phyloP scores from a whole-genome alignment of 2,329 filamentous ascomycete genomes.

The Pseudogymnoascus destructans region DNA sequence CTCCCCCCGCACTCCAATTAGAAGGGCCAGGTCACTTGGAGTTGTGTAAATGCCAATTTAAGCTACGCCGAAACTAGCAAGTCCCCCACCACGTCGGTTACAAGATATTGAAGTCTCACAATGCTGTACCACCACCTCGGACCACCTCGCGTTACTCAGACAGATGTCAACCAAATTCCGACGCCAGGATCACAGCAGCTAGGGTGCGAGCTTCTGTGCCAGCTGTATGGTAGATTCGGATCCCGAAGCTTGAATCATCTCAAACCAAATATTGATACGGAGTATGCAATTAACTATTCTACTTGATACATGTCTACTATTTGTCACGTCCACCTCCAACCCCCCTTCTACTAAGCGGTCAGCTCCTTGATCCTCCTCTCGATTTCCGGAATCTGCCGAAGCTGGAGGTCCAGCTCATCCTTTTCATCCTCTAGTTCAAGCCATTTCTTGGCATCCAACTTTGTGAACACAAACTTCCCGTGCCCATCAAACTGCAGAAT shows the following conservation, averaged over 20 bases:
- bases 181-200: neutral
- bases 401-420: constrained; percentile 76
- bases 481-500: constrained; percentile 96
- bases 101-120: neutral
- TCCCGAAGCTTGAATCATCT: neutral
- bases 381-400: constrained; percentile 77
- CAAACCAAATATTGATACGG: constrained; percentile 4
- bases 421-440: constrained; percentile 88
- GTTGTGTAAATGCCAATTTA: neutral
- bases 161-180: neutral
- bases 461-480: constrained; percentile 80
- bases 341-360: constrained; percentile 31
- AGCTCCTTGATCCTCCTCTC: constrained; percentile 76
- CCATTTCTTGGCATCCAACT: constrained; percentile 74
- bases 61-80: constrained; percentile 1
- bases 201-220: neutral
- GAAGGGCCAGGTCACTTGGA: neutral
- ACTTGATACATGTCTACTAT: constrained; percentile 7
- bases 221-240: neutral
- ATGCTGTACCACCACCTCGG: neutral
- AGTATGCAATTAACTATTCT: constrained; percentile 4
- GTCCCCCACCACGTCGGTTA: neutral
- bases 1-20: constrained; percentile 1
- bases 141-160: neutral
- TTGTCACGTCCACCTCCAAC: neutral